Evolutionary conservation across 2,329 filamentous ascomycete species (phyloP).

Genomic region (Drechslerella stenobrocha): DNA sequence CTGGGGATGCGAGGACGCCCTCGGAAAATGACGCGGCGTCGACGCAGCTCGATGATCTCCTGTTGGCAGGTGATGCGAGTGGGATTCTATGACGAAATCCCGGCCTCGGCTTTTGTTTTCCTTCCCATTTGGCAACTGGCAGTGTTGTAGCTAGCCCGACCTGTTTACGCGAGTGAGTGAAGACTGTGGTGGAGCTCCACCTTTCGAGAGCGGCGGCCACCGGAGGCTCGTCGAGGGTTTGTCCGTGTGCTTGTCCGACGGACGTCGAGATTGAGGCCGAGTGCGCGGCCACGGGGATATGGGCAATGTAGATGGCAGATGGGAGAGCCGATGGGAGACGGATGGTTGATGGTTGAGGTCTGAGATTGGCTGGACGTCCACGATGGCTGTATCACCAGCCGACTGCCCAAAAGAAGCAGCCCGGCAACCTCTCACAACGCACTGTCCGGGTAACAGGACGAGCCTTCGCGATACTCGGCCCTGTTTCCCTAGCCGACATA

Average conservation of each 20-base stretch:
- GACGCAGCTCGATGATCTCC: slow-evolving; percentile 3
- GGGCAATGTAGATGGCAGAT: neutral
- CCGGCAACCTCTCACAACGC: slow-evolving; percentile 20
- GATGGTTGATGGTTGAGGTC: neutral
- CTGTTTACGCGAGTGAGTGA: slow-evolving; percentile 6
- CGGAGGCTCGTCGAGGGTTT: neutral
- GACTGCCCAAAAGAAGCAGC: too few relatives aligned
- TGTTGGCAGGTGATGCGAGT: slow-evolving; percentile 12
- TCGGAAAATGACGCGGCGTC: slow-evolving; percentile 3
- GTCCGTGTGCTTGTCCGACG: neutral
- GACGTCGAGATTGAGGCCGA: neutral
- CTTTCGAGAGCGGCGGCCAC: neutral
- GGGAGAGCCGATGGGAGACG: neutral
- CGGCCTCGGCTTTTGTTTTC: slow-evolving; percentile 9
- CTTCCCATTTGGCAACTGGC: slow-evolving; percentile 5
- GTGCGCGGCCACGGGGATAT: neutral
- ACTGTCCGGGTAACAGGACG: slow-evolving; percentile 6
- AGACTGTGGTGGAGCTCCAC: neutral
- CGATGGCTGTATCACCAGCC: slow-evolving; percentile 15
- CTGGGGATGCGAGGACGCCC: slow-evolving; percentile 3
- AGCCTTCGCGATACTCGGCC: slow-evolving; percentile 1
- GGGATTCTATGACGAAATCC: slow-evolving; percentile 24
- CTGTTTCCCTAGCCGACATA: slow-evolving; percentile 1
- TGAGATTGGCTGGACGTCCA: slow-evolving; percentile 10
- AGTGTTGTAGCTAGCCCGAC: slow-evolving; percentile 5